A percentile compares a stretch with the other conserved stretches of the same genome.
phyloP scores from a whole-genome alignment of 1,284 basidiomycete genomes.

The Malassezia equina region DNA sequence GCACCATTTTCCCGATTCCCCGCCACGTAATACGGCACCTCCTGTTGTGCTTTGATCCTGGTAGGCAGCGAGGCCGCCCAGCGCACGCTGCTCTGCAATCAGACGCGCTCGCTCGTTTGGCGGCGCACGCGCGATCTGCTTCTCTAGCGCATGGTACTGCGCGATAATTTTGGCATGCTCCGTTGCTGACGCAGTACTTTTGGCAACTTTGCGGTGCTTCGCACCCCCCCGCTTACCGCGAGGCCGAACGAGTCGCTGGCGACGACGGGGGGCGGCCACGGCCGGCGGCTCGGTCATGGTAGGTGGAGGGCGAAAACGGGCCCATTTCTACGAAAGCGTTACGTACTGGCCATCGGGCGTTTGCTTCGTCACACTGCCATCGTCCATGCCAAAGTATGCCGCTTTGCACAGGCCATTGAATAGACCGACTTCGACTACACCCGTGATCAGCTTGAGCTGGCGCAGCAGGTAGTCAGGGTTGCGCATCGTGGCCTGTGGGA shows the following conservation, averaged over 20 bases:
- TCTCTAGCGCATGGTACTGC: constrained; percentile 38
- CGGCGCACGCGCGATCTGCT: constrained; percentile 37
- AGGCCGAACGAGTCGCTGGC: constrained; percentile 24
- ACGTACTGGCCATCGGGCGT: constrained; percentile 28
- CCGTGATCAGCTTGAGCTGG: constrained; percentile 55
- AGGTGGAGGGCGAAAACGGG: not conserved
- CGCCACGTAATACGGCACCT: constrained; percentile 15
- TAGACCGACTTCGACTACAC: constrained; percentile 90
- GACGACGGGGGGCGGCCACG: not conserved
- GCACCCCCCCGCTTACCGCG: constrained; percentile 41
- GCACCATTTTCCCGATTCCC: constrained; percentile 38
- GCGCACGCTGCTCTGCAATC: constrained; percentile 21
- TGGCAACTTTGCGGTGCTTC: constrained; percentile 23
- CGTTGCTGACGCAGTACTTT: not conserved
- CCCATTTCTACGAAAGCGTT: constrained; percentile 15
- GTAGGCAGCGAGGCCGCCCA: constrained; percentile 38
- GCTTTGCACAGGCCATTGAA: constrained; percentile 85
- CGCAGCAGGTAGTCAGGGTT: constrained; percentile 31
- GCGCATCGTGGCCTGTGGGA: constrained; percentile 33
- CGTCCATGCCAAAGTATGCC: constrained; percentile 82
- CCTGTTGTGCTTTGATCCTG: constrained; percentile 37
- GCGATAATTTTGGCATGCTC: constrained; percentile 35
- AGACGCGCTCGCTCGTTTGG: constrained; percentile 24
- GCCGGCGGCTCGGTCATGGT: not conserved
- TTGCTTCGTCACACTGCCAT: constrained; percentile 37